A percentile compares a stretch with the other conserved stretches of the same genome.
These are phyloP conservation scores for Yarrowia yakushimensis DNA, from an alignment of 805 yeast genomes.

Conservation along the genomic window DNA sequence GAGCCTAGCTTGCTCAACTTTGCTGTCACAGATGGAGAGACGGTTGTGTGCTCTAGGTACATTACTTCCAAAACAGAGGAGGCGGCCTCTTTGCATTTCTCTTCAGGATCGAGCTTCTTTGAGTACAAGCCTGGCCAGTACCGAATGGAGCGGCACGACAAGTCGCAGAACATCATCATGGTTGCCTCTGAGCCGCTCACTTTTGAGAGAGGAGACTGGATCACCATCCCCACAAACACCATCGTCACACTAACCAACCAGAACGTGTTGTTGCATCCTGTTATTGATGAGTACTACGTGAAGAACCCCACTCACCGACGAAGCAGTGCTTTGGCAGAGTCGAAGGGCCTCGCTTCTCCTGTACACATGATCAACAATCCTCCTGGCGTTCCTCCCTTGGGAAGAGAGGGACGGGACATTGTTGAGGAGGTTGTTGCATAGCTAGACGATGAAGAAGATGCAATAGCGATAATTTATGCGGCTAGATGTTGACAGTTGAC, in stretches of 20 bases:
- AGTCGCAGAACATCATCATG: constrained; percentile 93
- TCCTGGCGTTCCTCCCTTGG: constrained; percentile 66
- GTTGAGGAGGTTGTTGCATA: constrained; percentile 7
- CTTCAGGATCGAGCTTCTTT: constrained; percentile 86
- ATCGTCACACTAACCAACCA: constrained; percentile 75
- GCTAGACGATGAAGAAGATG: neutral
- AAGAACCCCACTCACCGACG: constrained; percentile 64
- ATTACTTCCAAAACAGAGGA: constrained; percentile 87
- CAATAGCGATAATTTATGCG: neutral
- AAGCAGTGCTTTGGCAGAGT: constrained; percentile 76
- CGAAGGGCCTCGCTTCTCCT: constrained; percentile 90
- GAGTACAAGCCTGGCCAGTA: constrained; percentile 91
- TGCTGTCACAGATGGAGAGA: constrained; percentile 90
- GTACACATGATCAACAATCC: constrained; percentile 52
- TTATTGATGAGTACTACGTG: constrained; percentile 81
- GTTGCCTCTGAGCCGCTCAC: constrained; percentile 96
- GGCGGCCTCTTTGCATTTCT: constrained; percentile 93
- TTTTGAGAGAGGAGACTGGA: constrained; percentile 96
- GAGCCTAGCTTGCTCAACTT: constrained; percentile 88
- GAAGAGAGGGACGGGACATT: constrained; percentile 61
- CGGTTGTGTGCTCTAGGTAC: constrained; percentile 83
- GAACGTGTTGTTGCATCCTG: constrained; percentile 87
- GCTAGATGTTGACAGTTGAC: no score
- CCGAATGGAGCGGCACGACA: constrained; percentile 87
- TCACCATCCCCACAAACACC: constrained; percentile 92